Base-by-base conservation (phyloP, 163 green algal genomes). In the Scenedesmus sp. region DNA sequence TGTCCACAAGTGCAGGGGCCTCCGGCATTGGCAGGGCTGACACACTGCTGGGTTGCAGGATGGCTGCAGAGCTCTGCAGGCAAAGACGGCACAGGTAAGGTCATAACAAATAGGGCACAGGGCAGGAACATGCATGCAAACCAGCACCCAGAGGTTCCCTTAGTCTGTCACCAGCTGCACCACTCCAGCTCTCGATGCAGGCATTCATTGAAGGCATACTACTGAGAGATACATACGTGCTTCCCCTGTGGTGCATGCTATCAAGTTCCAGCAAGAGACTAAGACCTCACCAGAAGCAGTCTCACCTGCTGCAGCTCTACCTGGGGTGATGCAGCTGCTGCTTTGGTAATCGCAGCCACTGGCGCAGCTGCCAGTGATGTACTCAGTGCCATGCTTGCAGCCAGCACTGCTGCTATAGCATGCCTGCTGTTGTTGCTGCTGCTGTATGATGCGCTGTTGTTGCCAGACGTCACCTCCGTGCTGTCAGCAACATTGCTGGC, bases 1-100 rank as follows among this genome's bases (percentile, higher is more conserved):
- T 86, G 73, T 85, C n/a, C 20, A 91, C 87, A 15, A 91, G 73
- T 10, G 70, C 70, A 83, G 85, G 85, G 7, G 85, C 85, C 15
- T 90, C 85, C 56, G 85, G 70, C 23, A 52, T 6, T 79, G 20
- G 23, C 70, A 52, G 70, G 3, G 18, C 70, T 52, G 23, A 23
- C 12, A 79, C 23, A 5, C 70, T 79, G 70, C 20, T 79, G 12
- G 23, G 46, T 0, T 6, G 70, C 70, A 79, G 13, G 4, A 23
- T 23, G 3, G 0, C 70, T 52, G 23, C 70, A 13, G 70, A 79
- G 70, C 70, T 79, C 70, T 79, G 70, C 70, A 79, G 70, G 23
- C 12, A 52, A 79, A 46, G 34, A 46, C 34, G 34, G 34, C 70
- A 79, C 20, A 79, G 23, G 1, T 15, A 23, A 79, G 23, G 16